Percentiles rank a stretch among this genome's conserved stretches.
phyloP scores from a whole-genome alignment of 495 filamentous ascomycete genomes.

The Aspergillus saccharolyticus region DNA sequence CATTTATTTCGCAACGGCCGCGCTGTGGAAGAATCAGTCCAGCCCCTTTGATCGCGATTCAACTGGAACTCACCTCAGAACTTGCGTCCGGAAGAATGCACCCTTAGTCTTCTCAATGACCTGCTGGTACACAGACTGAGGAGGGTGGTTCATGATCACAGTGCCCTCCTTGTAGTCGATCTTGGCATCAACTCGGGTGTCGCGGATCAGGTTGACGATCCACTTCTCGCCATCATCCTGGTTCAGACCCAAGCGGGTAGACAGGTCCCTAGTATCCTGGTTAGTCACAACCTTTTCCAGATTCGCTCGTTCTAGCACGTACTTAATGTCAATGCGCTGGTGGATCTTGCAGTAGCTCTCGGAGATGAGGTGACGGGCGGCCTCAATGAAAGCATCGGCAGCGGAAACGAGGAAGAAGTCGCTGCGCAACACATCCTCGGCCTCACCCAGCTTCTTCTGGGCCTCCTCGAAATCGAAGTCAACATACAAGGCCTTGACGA shows the following conservation, averaged over 20 bases:
- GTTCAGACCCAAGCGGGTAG: constrained; percentile 78
- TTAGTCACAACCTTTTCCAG: neutral
- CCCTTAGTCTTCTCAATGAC: constrained; percentile 96
- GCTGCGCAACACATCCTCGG: constrained; percentile 83
- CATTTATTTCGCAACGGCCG: constrained; percentile 47
- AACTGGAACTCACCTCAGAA: constrained; percentile 47
- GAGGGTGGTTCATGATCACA: constrained; percentile 98
- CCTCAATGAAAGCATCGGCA: constrained; percentile 87
- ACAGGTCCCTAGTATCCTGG: constrained; percentile 63
- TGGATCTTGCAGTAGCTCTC: constrained; percentile 99
- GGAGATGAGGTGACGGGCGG: constrained; percentile 90
- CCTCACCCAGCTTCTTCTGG: constrained; percentile 82
- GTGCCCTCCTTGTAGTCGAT: constrained; percentile 98
- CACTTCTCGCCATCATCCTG: constrained; percentile 98
- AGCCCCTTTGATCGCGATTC: neutral
- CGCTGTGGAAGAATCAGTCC: constrained; percentile 20
- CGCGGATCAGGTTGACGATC: constrained; percentile 98
- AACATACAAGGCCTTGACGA: constrained; percentile 91
- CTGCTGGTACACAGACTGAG: constrained; percentile 96
- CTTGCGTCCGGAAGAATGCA: constrained; percentile 83
- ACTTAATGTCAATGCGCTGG: constrained; percentile 94
- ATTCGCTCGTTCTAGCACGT: constrained; percentile 22
- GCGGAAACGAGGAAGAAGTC: constrained; percentile 92
- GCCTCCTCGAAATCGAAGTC: constrained; percentile 99
- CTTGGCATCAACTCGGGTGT: constrained; percentile 96